These are phyloP conservation scores for Raffaelea arxii DNA, from an alignment of 2,329 filamentous ascomycete species.

Conservation along the genomic window DNA sequence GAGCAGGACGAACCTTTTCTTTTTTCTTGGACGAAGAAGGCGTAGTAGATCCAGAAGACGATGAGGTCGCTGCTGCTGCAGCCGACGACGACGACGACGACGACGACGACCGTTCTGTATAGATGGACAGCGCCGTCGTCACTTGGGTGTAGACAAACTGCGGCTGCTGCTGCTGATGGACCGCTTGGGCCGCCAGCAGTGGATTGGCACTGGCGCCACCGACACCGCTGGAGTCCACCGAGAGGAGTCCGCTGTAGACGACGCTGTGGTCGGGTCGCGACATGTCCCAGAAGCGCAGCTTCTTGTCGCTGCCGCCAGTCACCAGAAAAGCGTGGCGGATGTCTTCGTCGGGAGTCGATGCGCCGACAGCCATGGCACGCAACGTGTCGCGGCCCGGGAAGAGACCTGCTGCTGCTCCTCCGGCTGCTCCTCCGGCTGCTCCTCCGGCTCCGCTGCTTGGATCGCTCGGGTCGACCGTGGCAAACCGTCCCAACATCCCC, in stretches of 20 bases:
- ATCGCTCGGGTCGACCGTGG: conserved; percentile 57
- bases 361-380: conserved; percentile 61
- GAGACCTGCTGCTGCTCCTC: neutral
- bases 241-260: conserved; percentile 68
- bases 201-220: no score
- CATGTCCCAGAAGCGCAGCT: conserved; percentile 90
- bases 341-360: conserved; percentile 35
- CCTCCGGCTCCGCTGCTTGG: conserved; percentile 15
- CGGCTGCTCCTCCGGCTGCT: neutral
- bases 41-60: conserved; percentile 18
- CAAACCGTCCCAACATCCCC: conserved; percentile 78
- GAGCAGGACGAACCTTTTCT: conserved; percentile 54
- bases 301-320: conserved; percentile 81
- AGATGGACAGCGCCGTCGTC: conserved; percentile 47
- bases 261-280: conserved; percentile 65
- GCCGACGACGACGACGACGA: conserved; percentile 10
- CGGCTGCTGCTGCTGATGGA: no score
- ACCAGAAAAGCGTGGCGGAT: conserved; percentile 74
- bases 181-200: no score
- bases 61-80: conserved; percentile 7
- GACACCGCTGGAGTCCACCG: conserved; percentile 61
- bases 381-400: conserved; percentile 56
- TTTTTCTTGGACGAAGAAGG: no score
- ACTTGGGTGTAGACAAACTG: conserved; percentile 55
- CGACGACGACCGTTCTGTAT: conserved; percentile 21